phyloP scores from a whole-genome alignment of 805 yeast genomes.

The Sungouiella blattae region DNA sequence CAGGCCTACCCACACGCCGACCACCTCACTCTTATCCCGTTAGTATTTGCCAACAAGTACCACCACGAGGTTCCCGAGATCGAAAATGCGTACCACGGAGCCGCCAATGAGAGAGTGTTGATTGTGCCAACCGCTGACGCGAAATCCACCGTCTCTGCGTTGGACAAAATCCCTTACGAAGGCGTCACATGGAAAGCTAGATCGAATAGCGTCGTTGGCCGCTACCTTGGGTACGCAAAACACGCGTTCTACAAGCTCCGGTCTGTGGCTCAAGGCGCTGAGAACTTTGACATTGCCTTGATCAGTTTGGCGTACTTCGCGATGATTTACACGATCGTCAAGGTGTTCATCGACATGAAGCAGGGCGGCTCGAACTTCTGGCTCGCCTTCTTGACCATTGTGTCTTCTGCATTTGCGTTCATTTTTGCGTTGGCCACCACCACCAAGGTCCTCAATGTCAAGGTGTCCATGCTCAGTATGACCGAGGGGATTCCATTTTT shows the following conservation, averaged over 20 bases:
- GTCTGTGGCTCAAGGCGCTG: constrained; percentile 63
- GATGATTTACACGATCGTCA: constrained; percentile 79
- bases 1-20: constrained; percentile 40
- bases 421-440: constrained; percentile 67
- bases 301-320: constrained; percentile 80
- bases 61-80: constrained; percentile 38
- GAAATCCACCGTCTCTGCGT: constrained; percentile 18
- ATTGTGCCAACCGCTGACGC: constrained; percentile 30
- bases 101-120: constrained; percentile 41
- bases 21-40: constrained; percentile 51
- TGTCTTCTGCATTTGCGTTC: constrained; percentile 80
- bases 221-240: constrained; percentile 50
- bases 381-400: constrained; percentile 76
- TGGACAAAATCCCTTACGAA: constrained; percentile 28
- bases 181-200: constrained; percentile 62
- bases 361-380: constrained; percentile 80
- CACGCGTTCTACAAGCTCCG: constrained; percentile 38
- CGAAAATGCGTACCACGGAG: constrained; percentile 36
- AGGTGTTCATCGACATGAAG: constrained; percentile 73
- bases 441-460: constrained; percentile 50
- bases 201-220: constrained; percentile 52
- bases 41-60: constrained; percentile 50
- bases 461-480: constrained; percentile 68
- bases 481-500: constrained; percentile 92
- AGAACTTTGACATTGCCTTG: constrained; percentile 77